Evolutionary conservation across 768 basidiomycete species (phyloP).

Genomic region (Galerina marginata): DNA sequence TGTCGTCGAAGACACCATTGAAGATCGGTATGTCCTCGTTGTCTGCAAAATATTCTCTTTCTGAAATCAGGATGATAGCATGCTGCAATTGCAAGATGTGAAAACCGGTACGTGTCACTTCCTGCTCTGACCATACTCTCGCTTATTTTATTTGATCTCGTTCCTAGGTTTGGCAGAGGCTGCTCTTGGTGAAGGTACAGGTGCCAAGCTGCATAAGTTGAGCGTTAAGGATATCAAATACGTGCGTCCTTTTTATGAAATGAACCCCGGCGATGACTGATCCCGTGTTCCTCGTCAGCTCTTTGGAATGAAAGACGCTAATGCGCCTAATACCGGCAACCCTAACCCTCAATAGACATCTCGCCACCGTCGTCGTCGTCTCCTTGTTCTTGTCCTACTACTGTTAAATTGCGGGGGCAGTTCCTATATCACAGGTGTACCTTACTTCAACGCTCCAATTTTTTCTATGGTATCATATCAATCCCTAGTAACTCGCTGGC

Average conservation of each 20-base stretch:
- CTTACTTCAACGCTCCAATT: too few relatives aligned
- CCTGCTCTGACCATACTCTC: not conserved
- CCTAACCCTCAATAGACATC: too few relatives aligned
- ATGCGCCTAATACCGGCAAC: not conserved
- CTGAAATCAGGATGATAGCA: constrained; percentile 38
- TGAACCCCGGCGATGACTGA: too few relatives aligned
- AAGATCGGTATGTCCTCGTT: constrained; percentile 63
- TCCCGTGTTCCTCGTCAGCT: constrained; percentile 13
- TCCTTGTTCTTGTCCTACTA: too few relatives aligned
- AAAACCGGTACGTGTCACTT: constrained; percentile 52
- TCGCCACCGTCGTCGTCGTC: too few relatives aligned
- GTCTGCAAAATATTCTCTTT: too few relatives aligned
- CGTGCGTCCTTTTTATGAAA: constrained; percentile 37
- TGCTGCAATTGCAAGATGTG: constrained; percentile 71
- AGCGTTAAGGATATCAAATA: constrained; percentile 73
- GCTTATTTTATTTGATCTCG: not conserved
- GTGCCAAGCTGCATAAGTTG: constrained; percentile 63
- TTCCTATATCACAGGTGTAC: too few relatives aligned
- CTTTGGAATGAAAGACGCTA: constrained; percentile 21
- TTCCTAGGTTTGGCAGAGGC: constrained; percentile 62
- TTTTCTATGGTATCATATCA: too few relatives aligned
- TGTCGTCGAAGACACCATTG: constrained; percentile 71
- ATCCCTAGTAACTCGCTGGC: too few relatives aligned
- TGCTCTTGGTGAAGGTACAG: constrained; percentile 71
- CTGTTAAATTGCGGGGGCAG: too few relatives aligned